Base-by-base conservation (phyloP, 305 asterid species). In the Fraxinus xanthoxyloides region DNA sequence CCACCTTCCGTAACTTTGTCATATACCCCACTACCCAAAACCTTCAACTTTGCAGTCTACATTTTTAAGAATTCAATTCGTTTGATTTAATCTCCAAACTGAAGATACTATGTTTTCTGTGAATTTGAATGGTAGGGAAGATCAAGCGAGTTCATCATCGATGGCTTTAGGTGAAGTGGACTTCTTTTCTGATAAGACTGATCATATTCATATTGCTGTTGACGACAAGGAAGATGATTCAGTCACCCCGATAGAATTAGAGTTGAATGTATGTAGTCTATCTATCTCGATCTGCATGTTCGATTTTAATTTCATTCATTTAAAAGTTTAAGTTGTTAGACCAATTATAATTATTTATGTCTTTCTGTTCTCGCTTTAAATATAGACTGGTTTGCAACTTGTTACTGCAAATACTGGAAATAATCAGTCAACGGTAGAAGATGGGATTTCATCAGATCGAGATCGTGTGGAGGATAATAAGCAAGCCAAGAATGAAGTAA, bases 361-460 rank as follows among this genome's bases (percentile, higher is more conserved):
- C 7, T 48, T 15, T 54, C 65, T 48, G 59, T 48, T 48, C 6
- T 48, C 15, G 59, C 65, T 54, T n/a, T 54, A n/a, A 19, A 48
- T 15, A 63, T 83, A 95, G 98, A 93, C 92, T 77, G 97, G 96
- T 67, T 88, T 95, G 89, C 97, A 92, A 75, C 93, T 95, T 48
- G 93, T 92, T 83, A 92, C 89, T 63, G 84, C 85, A 15, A 48
- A 48, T 3, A 4, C 59, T 17, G 21, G 21, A 48, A 15, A n/a
- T 48, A 7, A 48, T 48, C 59, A 48, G n/a, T 48, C 59, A 48
- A 15, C 7, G 31, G 88, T 90, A 79, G 98, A 93, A 75, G 98
- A 93, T 72, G 88, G 91, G 56, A 67, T 87, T 86, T 85, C 91
- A 12, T 83, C 87, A 0, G 92, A 86, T 40, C 59, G 59, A 48